These are phyloP conservation scores for Berberis thunbergii DNA, from an alignment of 164 flowering plant genomes.

Conservation along the genomic window DNA sequence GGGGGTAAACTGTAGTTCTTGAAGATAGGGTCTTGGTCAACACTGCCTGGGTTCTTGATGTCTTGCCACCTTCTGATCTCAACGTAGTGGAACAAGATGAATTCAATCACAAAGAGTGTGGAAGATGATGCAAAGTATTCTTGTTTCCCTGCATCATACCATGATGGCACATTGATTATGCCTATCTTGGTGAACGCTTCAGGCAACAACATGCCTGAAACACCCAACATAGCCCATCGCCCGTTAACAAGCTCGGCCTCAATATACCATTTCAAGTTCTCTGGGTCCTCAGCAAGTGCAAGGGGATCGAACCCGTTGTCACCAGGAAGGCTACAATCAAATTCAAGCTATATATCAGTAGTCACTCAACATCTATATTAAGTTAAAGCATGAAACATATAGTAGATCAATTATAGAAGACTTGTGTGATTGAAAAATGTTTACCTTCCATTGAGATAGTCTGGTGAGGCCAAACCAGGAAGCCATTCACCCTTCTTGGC, in stretches of 20 bases:
- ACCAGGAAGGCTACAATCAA: conserved; percentile 52
- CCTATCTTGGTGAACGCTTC: conserved; percentile 81
- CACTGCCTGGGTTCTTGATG: conserved; percentile 95
- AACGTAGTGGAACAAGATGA: conserved; percentile 95
- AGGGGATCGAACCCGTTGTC: conserved; percentile 98
- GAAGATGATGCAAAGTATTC: conserved; percentile 93
- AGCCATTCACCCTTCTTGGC: conserved; percentile 77
- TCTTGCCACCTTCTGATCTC: conserved; percentile 99
- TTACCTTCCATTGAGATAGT: conserved; percentile 59
- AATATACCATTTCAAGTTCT: conserved; percentile 80
- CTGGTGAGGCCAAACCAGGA: conserved; percentile 61
- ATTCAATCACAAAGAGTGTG: conserved; percentile 89
- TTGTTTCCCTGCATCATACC: conserved; percentile 91
- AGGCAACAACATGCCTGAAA: conserved; percentile 85
- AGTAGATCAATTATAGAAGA: too few relatives aligned
- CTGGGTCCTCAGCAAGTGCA: conserved; percentile 93
- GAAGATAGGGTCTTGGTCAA: conserved; percentile 95
- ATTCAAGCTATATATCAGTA: neutral
- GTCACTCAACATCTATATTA: neutral
- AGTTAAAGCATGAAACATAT: neutral
- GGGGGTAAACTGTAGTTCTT: conserved; percentile 93
- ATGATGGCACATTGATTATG: conserved; percentile 68
- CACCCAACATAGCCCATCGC: conserved; percentile 98
- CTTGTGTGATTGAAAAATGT: too few relatives aligned
- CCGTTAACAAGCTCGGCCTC: conserved; percentile 91